phyloP scores from a whole-genome alignment of 2,329 filamentous ascomycete genomes.

The Penicillium hordei region DNA sequence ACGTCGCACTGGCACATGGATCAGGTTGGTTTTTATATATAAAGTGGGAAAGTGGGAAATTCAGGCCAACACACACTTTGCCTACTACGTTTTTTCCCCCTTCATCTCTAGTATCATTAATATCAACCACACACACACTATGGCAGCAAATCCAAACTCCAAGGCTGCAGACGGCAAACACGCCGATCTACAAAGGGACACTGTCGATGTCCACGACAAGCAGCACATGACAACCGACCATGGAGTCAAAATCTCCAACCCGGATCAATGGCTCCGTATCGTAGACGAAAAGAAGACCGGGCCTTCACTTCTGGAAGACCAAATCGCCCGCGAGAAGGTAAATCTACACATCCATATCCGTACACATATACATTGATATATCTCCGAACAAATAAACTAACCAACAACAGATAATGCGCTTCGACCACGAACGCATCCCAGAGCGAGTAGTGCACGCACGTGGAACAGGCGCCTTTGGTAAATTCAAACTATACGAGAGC shows the following conservation, averaged over 20 bases:
- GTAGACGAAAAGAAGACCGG: constrained; percentile 63
- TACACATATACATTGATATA: background rate
- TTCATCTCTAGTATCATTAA: background rate
- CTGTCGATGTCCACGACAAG: constrained; percentile 58
- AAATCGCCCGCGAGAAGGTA: constrained; percentile 72
- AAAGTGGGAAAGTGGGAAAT: background rate
- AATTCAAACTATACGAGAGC: constrained; percentile 65
- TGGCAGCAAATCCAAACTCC: constrained; percentile 14
- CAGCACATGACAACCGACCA: constrained; percentile 72
- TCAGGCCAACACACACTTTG: background rate
- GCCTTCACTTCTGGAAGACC: constrained; percentile 69
- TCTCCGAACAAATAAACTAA: background rate
- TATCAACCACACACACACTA: constrained; percentile 6
- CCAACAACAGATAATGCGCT: constrained; percentile 53
- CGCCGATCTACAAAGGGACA: constrained; percentile 60
- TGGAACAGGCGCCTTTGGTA: constrained; percentile 64
- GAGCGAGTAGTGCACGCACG: constrained; percentile 68
- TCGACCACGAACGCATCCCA: constrained; percentile 72
- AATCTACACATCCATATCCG: too few species aligned
- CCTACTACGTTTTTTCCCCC: background rate
- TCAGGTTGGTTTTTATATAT: background rate
- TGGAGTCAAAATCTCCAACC: constrained; percentile 70
- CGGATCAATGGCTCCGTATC: constrained; percentile 75
- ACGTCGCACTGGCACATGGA: background rate
- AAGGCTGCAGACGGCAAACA: constrained; percentile 49